A percentile compares a stretch with the other conserved stretches of the same genome.
Conservation (phyloP, 2,329 filamentous ascomycete genomes). For the Coniella vitis region DNA sequence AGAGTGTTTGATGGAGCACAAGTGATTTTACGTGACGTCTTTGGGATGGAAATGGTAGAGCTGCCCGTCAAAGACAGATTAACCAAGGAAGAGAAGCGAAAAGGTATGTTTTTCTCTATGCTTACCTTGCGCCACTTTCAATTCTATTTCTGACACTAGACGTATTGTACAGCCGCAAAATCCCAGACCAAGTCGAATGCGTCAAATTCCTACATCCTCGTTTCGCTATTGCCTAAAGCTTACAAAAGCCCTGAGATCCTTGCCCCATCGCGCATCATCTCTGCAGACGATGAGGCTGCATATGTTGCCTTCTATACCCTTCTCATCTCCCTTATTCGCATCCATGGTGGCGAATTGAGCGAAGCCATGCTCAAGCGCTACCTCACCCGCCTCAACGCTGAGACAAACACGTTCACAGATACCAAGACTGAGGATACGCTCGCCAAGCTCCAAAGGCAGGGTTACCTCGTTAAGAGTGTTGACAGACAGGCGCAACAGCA, state of each 20-base stretch:
- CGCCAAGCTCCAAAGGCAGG: constrained; percentile 69
- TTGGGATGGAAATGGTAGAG: constrained; percentile 91
- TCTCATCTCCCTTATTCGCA: constrained; percentile 67
- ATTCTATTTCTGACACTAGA: no score
- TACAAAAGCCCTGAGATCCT: constrained; percentile 65
- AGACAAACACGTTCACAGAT: constrained; percentile 61
- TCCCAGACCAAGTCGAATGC: constrained; percentile 40
- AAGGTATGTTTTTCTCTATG: constrained; percentile 44
- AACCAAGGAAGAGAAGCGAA: constrained; percentile 68
- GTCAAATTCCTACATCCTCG: constrained; percentile 70
- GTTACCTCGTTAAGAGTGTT: constrained; percentile 70
- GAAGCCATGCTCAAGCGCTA: constrained; percentile 75
- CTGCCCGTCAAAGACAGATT: constrained; percentile 75
- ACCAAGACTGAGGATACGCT: constrained; percentile 72
- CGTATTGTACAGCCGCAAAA: constrained; percentile 32
- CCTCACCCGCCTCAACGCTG: constrained; percentile 66
- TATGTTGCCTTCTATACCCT: constrained; percentile 79
- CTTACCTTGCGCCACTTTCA: neutral
- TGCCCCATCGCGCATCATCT: constrained; percentile 59
- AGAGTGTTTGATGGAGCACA: constrained; percentile 73
- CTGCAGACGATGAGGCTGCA: constrained; percentile 61
- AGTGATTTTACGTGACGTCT: constrained; percentile 58
- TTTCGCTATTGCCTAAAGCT: constrained; percentile 60
- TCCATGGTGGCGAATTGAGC: constrained; percentile 66
- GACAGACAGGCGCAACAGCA: constrained; percentile 48